A percentile compares a stretch with the other conserved stretches of the same genome.
These are phyloP conservation scores for Arabis alpina DNA, from an alignment of 345 rosid genomes.

Conservation along the genomic window DNA sequence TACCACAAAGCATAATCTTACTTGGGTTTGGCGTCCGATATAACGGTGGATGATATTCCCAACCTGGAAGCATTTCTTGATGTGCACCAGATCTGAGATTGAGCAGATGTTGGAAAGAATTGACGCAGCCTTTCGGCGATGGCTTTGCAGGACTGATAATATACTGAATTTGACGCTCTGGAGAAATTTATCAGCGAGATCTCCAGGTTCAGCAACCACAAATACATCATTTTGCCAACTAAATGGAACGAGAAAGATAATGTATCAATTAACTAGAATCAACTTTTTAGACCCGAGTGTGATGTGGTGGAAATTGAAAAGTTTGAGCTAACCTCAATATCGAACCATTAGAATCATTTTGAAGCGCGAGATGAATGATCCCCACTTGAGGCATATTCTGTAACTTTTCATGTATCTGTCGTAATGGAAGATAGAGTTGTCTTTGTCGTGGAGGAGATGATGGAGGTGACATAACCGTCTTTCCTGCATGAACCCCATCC, in stretches of 20 bases:
- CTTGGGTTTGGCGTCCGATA: slow-evolving; percentile 95
- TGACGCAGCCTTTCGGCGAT: slow-evolving; percentile 57
- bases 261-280: slow-evolving; percentile 12
- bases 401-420: slow-evolving; percentile 85
- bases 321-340: slow-evolving; percentile 70
- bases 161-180: slow-evolving; percentile 81
- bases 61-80: slow-evolving; percentile 80
- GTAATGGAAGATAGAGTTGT: slow-evolving; percentile 72
- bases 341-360: slow-evolving; percentile 77
- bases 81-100: slow-evolving; percentile 68
- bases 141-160: slow-evolving; percentile 59
- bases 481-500: slow-evolving; percentile 75
- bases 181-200: slow-evolving; percentile 83
- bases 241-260: slow-evolving; percentile 23
- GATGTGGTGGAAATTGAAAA: slow-evolving; percentile 3
- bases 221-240: slow-evolving; percentile 95
- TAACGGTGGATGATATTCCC: slow-evolving; percentile 89
- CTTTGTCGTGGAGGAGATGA: slow-evolving; percentile 71
- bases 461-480: slow-evolving; percentile 68
- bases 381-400: slow-evolving; percentile 94
- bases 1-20: slow-evolving; percentile 37
- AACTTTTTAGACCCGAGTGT: slow-evolving; percentile 3
- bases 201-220: slow-evolving; percentile 99
- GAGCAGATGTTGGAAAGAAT: slow-evolving; percentile 67
- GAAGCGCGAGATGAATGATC: slow-evolving; percentile 87